Evolutionary conservation across 2,329 filamentous ascomycete species (phyloP), one percentile per base, ranked within the genome.

Genomic region (Talaromyces sp.): DNA sequence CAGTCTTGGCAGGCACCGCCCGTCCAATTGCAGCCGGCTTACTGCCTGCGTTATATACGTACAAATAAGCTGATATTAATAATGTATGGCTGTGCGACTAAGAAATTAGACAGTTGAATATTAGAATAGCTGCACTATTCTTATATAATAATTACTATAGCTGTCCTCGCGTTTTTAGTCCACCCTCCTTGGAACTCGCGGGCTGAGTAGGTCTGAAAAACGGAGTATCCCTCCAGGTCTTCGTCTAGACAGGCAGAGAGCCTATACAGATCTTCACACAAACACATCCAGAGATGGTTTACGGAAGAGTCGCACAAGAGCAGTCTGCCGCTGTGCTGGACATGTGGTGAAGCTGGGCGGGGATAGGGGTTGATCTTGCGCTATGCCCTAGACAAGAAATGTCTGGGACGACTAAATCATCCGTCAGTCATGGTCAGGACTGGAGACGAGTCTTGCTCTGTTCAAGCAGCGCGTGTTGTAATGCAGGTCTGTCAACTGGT

Each of bases 91-190:
- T 35, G 32, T 7, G 17, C 12, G 12, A n/a, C 35, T n/a, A 38
- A 38, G 35, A n/a, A n/a, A 38, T n/a, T n/a, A n/a, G 17, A 8
- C 17, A n/a, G 35, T n/a, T 38, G 9, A 6, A 8, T 29, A 29
- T 29, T 5, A 29, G 6, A n/a, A n/a, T n/a, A 38, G 6, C 14
- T 38, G 35, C 12, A 14, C 17, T 38, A 17, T 38, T n/a, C n/a
- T n/a, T 38, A 38, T 38, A n/a, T 38, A 38, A 38, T n/a, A 6
- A 3, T 38, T 38, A 38, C 14, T n/a, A n/a, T 12, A 24, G 8
- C 21, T 83, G 79, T 83, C 74, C 76, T 80, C 80, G 67, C 77
- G 77, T 80, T 80, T 79, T 81, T 83, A 84, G 81, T 83, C 81
- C 78, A 76, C 74, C 75, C 74, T 75, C 76, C 78, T 74, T 80